Percentiles rank a stretch among this genome's conserved stretches.
phyloP scores from a whole-genome alignment of 2,329 filamentous ascomycete genomes.

The Pseudogymnoascus sp. region DNA sequence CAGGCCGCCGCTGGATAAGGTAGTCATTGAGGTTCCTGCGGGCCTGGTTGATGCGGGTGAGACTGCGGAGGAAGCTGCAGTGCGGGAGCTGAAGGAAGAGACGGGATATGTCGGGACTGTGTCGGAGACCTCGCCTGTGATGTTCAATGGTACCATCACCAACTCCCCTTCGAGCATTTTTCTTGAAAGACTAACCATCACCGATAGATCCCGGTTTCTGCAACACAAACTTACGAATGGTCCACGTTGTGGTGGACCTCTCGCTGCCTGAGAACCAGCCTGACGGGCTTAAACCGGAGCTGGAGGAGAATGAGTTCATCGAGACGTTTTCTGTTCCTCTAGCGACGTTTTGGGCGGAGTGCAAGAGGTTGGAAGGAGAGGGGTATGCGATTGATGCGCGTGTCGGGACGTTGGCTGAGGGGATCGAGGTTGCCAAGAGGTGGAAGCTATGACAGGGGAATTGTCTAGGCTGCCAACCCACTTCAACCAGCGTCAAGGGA shows the following conservation, averaged over 20 bases:
- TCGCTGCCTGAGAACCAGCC: conserved; percentile 36
- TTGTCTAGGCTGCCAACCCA: not conserved
- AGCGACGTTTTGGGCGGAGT: conserved; percentile 36
- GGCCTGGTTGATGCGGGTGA: conserved; percentile 55
- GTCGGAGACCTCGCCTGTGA: conserved; percentile 51
- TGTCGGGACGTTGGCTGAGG: conserved; percentile 32
- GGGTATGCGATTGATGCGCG: conserved; percentile 33
- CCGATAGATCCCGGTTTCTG: conserved; percentile 50
- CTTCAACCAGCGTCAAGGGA: not conserved
- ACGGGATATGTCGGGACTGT: conserved; percentile 54
- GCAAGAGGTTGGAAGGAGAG: conserved; percentile 34
- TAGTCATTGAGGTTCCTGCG: conserved; percentile 56
- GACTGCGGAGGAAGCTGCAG: conserved; percentile 50
- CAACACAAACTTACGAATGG: conserved; percentile 54
- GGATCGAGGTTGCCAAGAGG: conserved; percentile 30
- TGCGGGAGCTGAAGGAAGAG: conserved; percentile 57
- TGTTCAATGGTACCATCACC: conserved; percentile 45
- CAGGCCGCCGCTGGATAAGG: conserved; percentile 49
- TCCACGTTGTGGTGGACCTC: conserved; percentile 41
- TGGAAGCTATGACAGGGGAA: conserved; percentile 25
- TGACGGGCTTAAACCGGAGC: conserved; percentile 32
- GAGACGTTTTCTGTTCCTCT: conserved; percentile 41
- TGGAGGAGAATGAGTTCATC: conserved; percentile 45
- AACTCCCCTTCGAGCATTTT: not conserved
- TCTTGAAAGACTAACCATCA: not conserved